Base-by-base conservation (phyloP, 2,329 filamentous ascomycete species). In the Pseudocercospora macadamiae region DNA sequence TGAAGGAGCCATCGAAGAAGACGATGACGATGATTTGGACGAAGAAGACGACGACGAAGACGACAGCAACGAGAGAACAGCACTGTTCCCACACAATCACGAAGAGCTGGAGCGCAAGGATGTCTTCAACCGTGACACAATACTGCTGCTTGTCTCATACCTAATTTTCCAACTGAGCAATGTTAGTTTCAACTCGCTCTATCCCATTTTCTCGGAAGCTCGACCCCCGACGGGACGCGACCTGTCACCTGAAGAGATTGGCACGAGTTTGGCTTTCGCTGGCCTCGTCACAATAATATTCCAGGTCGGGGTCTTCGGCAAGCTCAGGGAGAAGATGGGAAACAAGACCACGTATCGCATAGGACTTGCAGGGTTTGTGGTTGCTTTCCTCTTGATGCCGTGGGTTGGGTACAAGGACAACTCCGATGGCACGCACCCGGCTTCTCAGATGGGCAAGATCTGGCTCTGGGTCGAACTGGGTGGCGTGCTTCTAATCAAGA, bases 131-230 rank as follows among this genome's bases (percentile, higher is more conserved):
- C 83, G 87, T 57, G 92, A 95, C 59, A 96, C 92, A 0, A 73
- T 97, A 10, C 79, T 96, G 2, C 83, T 99, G 0, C 83, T 99
- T 4, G 73, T 85, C 53, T 96, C 93, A 0, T 97, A 96, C 70
- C 84, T 97, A 42, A 88, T 97, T 51, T 99, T 97, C 71, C 93
- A 97, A 70, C 82, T 99, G 4, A 88, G 90, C 61, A 97, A 97
- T 74, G 91, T 97, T 65, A 92, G 91, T 3, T 99, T 93, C 82
- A 97, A 96, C 75, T 93, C 91, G 16, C 80, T 99, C 0, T 99
- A 96, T 69, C 95, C 95, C 0, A 93, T 97, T 54, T 99, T 97
- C 68, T 90, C 89, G 0, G 87, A 93, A 55, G 86, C 89, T 0
- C 75, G 83, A 0, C 81, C 86, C 0, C 95, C 95, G 0, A 88